Evolutionary conservation across 306 rosid species (phyloP).

Genomic region (Quercus dentata): DNA sequence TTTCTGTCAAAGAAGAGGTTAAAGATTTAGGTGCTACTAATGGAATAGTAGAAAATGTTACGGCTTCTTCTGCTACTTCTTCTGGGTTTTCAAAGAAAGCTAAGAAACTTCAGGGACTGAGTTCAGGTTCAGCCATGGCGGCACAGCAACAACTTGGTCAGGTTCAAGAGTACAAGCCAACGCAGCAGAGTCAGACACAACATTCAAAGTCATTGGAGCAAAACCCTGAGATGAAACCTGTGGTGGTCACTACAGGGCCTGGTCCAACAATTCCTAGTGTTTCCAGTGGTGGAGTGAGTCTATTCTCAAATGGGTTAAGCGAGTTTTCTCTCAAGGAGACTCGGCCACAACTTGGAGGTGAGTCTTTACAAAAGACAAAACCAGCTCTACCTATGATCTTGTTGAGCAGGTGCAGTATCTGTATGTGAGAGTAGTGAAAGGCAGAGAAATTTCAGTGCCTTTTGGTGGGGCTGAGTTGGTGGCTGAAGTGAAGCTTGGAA

Average conservation of each 20-base stretch:
- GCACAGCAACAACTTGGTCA: conserved; percentile 23
- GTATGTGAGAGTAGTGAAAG: conserved; percentile 48
- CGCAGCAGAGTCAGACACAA: conserved; percentile 28
- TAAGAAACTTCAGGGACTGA: conserved; percentile 38
- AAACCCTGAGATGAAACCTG: conserved; percentile 38
- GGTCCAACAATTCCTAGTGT: conserved; percentile 21
- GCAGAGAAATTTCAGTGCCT: conserved; percentile 25
- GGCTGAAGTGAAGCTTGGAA: conserved; percentile 64
- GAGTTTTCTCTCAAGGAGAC: conserved; percentile 65
- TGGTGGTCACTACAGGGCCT: conserved; percentile 32
- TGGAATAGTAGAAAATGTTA: conserved; percentile 23
- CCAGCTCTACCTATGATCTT: conserved; percentile 57
- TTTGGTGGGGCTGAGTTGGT: conserved; percentile 47
- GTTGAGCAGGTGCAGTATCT: conserved; percentile 66
- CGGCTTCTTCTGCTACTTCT: conserved; percentile 15
- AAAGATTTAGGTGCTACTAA: conserved; percentile 15
- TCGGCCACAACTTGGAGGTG: conserved; percentile 56
- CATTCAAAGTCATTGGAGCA: conserved; percentile 38
- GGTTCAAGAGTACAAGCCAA: conserved; percentile 23
- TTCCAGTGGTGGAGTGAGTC: conserved; percentile 13
- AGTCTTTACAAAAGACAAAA: conserved; percentile 46
- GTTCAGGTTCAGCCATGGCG: conserved; percentile 28
- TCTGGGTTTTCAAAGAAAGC: conserved; percentile 42
- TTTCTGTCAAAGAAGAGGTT: conserved; percentile 27
- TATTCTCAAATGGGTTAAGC: conserved; percentile 21